Base-by-base conservation (phyloP, 1,284 basidiomycete genomes). In the Pisolithus thermaeus region DNA sequence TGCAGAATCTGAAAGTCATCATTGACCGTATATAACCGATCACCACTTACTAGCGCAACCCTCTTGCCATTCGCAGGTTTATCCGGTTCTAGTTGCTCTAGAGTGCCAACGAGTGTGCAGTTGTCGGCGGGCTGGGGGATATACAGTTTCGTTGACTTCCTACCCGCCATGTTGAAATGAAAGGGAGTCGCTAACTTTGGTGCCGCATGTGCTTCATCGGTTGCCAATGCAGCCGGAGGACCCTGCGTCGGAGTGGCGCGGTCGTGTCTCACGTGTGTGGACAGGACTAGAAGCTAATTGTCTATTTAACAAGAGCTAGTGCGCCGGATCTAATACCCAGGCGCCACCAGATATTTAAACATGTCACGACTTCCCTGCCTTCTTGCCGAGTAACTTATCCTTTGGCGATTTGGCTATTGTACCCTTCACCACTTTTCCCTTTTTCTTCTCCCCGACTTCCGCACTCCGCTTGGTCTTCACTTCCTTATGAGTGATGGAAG, bases 11-110 rank as follows among this genome's bases (percentile, higher is more conserved):
- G 59, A 58, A 54, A 18, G 52, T 57, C 40, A 53, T 49, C 46
- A 7, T 20, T 23, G 46, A 38, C 40, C 20, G 42, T 53, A 14
- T 42, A 47, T 43, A 25, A 35, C 44, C 43, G 47, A 47, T 18
- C 46, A 44, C 18, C 27, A 74, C 83, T 44, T 56, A 88, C 87
- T 71, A 90, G 63, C n/a, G 84, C 84, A 53, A 90, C 72, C 63
- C 74, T 81, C 49, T 78, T 73, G 46, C 79, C 83, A 38, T 73
- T 61, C 3, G 78, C 83, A n/a, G 77, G 66, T 57, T 67, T 63
- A 9, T 66, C 66, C 1, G 78, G 73, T 37, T 70, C 72, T 12
- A 81, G 58, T 60, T 85, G 86, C 65, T 88, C 84, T 41, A 90
- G 65, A 18, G 82, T 67, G 2, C 87, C 87, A 28, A 75, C 77